Evolutionary conservation across 345 rosid genomes (phyloP).

Genomic region (Brassica juncea): DNA sequence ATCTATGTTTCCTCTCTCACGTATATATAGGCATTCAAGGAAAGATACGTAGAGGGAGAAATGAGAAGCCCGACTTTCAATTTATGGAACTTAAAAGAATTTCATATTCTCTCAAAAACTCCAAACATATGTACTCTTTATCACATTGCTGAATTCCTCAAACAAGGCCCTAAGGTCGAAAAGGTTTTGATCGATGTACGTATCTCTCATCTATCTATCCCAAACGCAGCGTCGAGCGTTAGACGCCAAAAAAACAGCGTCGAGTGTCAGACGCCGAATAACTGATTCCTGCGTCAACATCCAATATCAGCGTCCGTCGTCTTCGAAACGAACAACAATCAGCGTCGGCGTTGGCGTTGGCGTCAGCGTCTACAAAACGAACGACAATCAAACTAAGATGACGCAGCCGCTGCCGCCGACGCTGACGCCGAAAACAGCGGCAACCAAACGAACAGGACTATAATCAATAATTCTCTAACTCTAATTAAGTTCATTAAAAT

Average conservation of each 20-base stretch:
- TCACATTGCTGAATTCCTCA: conserved; percentile 17
- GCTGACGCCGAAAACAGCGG: no score
- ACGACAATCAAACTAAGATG: no score
- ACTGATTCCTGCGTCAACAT: no score
- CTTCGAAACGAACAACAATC: no score
- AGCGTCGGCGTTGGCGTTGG: no score
- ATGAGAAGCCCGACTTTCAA: neutral
- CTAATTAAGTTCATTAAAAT: neutral
- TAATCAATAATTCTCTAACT: neutral
- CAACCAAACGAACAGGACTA: no score
- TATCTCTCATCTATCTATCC: neutral
- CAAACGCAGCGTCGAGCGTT: neutral
- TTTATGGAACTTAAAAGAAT: neutral
- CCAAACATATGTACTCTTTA: conserved; percentile 21
- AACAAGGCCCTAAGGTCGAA: conserved; percentile 5
- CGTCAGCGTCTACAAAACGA: no score
- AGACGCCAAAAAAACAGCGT: no score
- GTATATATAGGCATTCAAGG: neutral
- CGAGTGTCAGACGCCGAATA: no score
- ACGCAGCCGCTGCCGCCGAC: no score
- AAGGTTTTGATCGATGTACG: conserved; percentile 14
- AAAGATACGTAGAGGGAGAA: neutral
- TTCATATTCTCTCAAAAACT: neutral
- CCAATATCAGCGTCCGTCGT: no score
- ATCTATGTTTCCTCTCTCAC: neutral